Evolutionary conservation across 495 filamentous ascomycete genomes (phyloP).

Genomic region (Talaromyces borbonicus): DNA sequence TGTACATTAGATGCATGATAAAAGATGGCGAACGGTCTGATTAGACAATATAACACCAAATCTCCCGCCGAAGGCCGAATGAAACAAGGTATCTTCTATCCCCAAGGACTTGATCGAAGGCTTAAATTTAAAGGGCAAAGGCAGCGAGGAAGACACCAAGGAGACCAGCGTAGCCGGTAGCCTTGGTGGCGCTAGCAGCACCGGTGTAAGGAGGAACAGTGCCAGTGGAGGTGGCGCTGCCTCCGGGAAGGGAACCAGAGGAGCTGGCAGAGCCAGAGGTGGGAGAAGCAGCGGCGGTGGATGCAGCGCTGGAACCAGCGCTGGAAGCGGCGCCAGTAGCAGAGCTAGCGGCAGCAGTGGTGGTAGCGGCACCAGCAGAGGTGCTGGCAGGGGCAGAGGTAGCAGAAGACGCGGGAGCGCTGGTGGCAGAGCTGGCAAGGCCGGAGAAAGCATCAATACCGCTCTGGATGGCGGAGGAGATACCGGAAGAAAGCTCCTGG

Average conservation of each 20-base stretch:
- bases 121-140: conserved; percentile 17
- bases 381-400: neutral
- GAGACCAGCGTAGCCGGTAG: conserved; percentile 18
- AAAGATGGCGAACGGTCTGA: no score
- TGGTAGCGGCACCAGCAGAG: neutral
- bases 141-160: conserved; percentile 17
- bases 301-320: neutral
- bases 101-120: neutral
- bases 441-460: conserved; percentile 17
- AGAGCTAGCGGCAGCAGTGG: neutral
- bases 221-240: conserved; percentile 5
- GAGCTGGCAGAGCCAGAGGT: conserved; percentile 10
- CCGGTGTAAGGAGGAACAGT: conserved; percentile 15
- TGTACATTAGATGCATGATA: neutral
- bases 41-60: no score
- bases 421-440: conserved; percentile 6
- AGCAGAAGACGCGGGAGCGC: conserved; percentile 5
- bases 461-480: conserved; percentile 25
- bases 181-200: conserved; percentile 20
- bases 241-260: conserved; percentile 9
- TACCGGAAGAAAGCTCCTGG: conserved; percentile 17
- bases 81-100: no score
- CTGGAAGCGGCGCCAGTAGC: neutral
- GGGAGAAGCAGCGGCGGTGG: conserved; percentile 8
- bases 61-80: no score